Base-by-base conservation (phyloP, 2,329 filamentous ascomycete species). In the Alternaria sp. region DNA sequence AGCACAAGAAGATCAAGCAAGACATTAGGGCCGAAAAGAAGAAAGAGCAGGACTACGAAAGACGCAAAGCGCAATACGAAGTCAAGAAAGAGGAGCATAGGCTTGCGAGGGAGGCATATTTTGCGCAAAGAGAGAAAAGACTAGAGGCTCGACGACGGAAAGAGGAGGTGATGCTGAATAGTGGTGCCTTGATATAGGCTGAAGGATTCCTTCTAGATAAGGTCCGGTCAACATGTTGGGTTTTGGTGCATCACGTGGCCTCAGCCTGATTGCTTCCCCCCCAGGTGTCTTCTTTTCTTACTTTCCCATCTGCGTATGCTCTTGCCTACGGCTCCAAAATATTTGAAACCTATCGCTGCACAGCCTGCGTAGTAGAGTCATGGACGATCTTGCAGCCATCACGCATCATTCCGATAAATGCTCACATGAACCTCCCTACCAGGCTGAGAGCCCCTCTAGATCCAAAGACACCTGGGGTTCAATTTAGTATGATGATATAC, bases 141-240 rank as follows among this genome's bases (percentile, higher is more conserved):
- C 62, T 72, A 26, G 82, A 84, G 69, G 70, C 77, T 56, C 76
- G 70, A 58, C 74, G 78, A 52, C 71, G 69, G 31, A 79, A 80
- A 56, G 81, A 84, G 60, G 75, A 77, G 54, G 58, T 75, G 17
- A 79, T 78, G 60, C 72, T 78, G 72, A 79, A 81, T 56, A 65
- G 58, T 14, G 80, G 80, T 6, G 79, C 80, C 3, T 68, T 81
- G 52, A 65, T 72, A 24, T 76, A 39, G 55, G 23, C 17, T 39
- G 5, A 36, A n/a, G 14, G n/a, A 37, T n/a, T n/a, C 3, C 8
- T 37, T n/a, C n/a, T 8, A 9, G n/a, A 10, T 14, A 24, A 26
- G 39, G 9, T 11, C 4, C n/a, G 36, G 6, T 33, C 33, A 28
- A 5, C 9, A 23, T 10, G 28, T 14, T 7, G 29, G 44, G 44